Percentiles rank a stretch among this genome's conserved stretches.
phyloP scores from a whole-genome alignment of 2,329 filamentous ascomycete species.

The Dactylonectria macrodidyma region DNA sequence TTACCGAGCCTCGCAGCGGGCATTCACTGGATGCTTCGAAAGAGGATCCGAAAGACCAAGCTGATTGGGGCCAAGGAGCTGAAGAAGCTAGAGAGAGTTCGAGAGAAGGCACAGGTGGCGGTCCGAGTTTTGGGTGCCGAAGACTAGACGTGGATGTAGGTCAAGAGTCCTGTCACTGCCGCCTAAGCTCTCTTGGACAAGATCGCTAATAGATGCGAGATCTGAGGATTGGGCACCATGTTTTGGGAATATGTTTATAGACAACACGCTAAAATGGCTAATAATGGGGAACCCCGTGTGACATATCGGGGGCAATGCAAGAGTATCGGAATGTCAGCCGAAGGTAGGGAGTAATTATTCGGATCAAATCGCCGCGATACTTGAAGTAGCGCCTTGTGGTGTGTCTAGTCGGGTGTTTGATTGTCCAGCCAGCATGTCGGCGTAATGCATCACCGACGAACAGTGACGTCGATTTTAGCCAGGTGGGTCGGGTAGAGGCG shows the following conservation, averaged over 20 bases:
- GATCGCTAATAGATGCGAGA: background rate
- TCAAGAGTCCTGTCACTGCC: background rate
- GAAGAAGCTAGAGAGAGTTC: constrained; percentile 57
- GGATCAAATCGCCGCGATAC: constrained; percentile 3
- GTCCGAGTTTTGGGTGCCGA: constrained; percentile 44
- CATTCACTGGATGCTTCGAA: constrained; percentile 85
- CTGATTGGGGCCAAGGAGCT: constrained; percentile 65
- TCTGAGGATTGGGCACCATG: background rate
- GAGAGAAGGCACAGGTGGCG: constrained; percentile 52
- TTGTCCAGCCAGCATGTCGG: constrained; percentile 17
- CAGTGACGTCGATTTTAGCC: constrained; percentile 41
- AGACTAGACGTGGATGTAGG: constrained; percentile 14
- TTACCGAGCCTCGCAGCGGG: constrained; percentile 79
- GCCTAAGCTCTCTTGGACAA: background rate
- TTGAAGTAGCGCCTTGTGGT: background rate
- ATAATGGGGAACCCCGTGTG: background rate
- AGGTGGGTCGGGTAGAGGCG: constrained; percentile 43
- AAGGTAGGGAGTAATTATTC: background rate
- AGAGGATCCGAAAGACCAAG: constrained; percentile 78
- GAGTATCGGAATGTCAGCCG: constrained; percentile 10
- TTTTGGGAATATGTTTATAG: background rate
- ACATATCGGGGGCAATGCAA: constrained; percentile 3
- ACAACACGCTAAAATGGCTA: background rate
- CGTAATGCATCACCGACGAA: constrained; percentile 29
- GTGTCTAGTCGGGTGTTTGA: constrained; percentile 21